A percentile compares a stretch with the other conserved stretches of the same genome.
Evolutionary conservation across 2,329 filamentous ascomycete species (phyloP).

Genomic region (Microdochium paspali): DNA sequence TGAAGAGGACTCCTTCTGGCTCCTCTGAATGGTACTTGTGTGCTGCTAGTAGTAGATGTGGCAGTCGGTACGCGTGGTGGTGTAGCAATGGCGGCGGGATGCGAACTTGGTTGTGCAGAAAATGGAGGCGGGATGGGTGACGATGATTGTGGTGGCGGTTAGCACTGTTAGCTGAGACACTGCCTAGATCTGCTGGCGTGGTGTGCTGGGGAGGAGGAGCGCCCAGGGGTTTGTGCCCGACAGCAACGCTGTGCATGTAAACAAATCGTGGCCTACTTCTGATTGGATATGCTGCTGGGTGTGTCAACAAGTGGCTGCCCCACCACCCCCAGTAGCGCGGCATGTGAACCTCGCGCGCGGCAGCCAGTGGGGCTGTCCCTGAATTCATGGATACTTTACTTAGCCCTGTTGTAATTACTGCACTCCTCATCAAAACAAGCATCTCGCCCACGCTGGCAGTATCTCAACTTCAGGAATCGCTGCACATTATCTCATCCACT

Average conservation of each 20-base stretch:
- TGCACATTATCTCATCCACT: no score
- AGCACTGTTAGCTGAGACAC: no score
- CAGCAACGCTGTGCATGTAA: constrained; percentile 13
- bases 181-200: constrained; percentile 11
- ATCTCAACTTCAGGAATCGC: no score
- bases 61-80: neutral
- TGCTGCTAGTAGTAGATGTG: neutral
- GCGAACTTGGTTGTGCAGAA: neutral
- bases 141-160: neutral
- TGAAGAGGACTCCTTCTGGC: neutral
- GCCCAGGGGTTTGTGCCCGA: constrained; percentile 2
- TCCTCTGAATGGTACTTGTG: neutral
- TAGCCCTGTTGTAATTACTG: neutral
- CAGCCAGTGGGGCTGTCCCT: no score
- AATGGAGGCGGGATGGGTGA: neutral
- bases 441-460: no score
- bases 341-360: no score
- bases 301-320: neutral
- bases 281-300: constrained; percentile 8
- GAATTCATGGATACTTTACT: no score
- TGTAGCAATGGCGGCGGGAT: neutral
- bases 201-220: constrained; percentile 12
- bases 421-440: neutral
- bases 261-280: constrained; percentile 13
- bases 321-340: neutral